Conservation (phyloP, 371 early-diverging fungal genomes). For the Mucor irregularis region DNA sequence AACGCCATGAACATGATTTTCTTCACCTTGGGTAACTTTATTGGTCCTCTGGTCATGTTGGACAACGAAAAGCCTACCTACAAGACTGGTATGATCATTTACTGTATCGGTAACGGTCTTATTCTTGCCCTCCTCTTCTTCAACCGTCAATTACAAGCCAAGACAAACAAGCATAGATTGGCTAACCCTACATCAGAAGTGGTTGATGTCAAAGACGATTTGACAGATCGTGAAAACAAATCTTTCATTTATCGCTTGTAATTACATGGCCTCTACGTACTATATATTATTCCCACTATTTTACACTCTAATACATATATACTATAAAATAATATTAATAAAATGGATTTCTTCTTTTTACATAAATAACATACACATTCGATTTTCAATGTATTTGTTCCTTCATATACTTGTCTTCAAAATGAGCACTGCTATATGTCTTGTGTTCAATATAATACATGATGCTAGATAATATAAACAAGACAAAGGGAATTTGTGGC, state of each 20-base stretch:
- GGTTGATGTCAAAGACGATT: constrained; percentile 15
- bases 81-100: constrained; percentile 34
- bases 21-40: constrained; percentile 34
- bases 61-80: constrained; percentile 23
- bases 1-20: constrained; percentile 26
- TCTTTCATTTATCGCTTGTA: constrained; percentile 22
- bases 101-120: constrained; percentile 27
- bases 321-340: too few relatives aligned
- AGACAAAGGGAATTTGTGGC: too few relatives aligned
- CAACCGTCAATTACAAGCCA: constrained; percentile 19
- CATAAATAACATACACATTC: too few relatives aligned
- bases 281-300: not conserved
- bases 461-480: too few relatives aligned
- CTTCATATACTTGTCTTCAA: too few relatives aligned
- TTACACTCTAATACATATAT: not conserved
- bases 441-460: too few relatives aligned
- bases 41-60: constrained; percentile 37
- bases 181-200: constrained; percentile 3
- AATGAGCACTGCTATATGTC: too few relatives aligned
- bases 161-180: constrained; percentile 22
- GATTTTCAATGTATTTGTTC: too few relatives aligned
- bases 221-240: constrained; percentile 27
- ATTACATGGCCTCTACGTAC: not conserved
- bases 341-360: too few relatives aligned
- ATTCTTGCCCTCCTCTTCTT: constrained; percentile 25